phyloP scores from a whole-genome alignment of 1,139 yeast species.

The Kodamaea alishanica region DNA sequence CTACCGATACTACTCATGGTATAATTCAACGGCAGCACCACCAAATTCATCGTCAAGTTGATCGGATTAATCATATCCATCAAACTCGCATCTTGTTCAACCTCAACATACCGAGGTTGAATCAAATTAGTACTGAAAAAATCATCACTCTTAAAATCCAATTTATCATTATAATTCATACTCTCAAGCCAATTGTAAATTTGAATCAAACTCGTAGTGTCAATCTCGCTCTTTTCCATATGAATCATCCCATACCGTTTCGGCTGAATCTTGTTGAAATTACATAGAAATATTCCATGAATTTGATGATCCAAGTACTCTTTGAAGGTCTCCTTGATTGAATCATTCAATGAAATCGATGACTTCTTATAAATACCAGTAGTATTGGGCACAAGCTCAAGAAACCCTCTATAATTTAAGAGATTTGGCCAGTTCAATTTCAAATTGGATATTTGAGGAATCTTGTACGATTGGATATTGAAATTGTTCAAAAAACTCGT shows the following conservation, averaged over 20 bases:
- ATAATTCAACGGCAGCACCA: constrained; percentile 37
- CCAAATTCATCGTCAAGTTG: constrained; percentile 34
- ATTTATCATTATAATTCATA: constrained; percentile 29
- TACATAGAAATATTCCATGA: constrained; percentile 6
- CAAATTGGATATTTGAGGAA: constrained; percentile 22
- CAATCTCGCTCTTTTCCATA: constrained; percentile 14
- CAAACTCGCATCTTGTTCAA: constrained; percentile 14
- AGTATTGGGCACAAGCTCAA: constrained; percentile 26
- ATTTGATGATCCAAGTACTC: constrained; percentile 5
- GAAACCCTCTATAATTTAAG: constrained; percentile 35
- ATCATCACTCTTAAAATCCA: constrained; percentile 19
- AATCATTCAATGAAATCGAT: constrained; percentile 22
- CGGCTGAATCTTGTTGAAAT: constrained; percentile 5
- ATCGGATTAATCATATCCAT: constrained; percentile 33
- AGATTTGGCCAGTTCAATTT: constrained; percentile 32
- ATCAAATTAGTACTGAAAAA: constrained; percentile 16
- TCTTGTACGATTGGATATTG: constrained; percentile 24
- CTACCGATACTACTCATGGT: constrained; percentile 35
- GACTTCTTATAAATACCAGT: constrained; percentile 27
- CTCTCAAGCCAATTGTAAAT: constrained; percentile 35
- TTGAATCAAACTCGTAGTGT: constrained; percentile 15
- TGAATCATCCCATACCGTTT: constrained; percentile 36
- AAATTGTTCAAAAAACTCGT: constrained; percentile 25
- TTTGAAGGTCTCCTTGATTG: constrained; percentile 18
- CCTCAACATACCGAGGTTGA: constrained; percentile 6